These are phyloP conservation scores for Yamadazyma epiphylla DNA, from an alignment of 1,139 yeast genomes.

Conservation along the genomic window DNA sequence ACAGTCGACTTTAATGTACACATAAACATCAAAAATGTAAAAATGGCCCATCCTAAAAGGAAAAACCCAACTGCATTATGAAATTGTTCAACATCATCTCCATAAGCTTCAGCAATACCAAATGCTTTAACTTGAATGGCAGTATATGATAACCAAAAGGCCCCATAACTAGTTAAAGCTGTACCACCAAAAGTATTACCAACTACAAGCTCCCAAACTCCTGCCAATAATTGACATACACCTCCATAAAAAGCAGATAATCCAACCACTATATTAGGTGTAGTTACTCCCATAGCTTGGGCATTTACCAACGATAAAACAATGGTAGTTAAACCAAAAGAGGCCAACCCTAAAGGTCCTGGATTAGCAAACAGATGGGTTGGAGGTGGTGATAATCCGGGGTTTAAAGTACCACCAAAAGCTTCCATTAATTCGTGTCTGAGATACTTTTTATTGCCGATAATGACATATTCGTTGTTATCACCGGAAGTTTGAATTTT, in stretches of 20 bases:
- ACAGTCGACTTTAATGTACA: conserved; percentile 43
- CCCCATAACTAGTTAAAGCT: conserved; percentile 40
- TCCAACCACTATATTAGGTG: conserved; percentile 39
- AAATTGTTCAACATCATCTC: conserved; percentile 28
- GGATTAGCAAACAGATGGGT: conserved; percentile 48
- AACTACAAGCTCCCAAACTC: conserved; percentile 47
- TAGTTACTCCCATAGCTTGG: conserved; percentile 36
- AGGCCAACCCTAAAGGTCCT: conserved; percentile 57
- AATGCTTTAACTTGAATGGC: conserved; percentile 28
- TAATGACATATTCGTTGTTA: conserved; percentile 19
- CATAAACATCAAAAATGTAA: conserved; percentile 35
- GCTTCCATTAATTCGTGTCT: conserved; percentile 38
- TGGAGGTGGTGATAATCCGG: conserved; percentile 35
- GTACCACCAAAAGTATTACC: conserved; percentile 42
- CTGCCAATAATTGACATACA: conserved; percentile 43
- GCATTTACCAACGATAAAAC: conserved; percentile 41
- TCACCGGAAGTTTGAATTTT: conserved; percentile 18
- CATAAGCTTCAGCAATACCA: conserved; percentile 61
- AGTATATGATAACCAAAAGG: conserved; percentile 40
- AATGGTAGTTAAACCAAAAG: conserved; percentile 50
- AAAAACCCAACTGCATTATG: conserved; percentile 39
- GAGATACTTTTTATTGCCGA: conserved; percentile 31
- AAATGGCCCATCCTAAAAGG: conserved; percentile 44
- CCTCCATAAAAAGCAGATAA: conserved; percentile 46
- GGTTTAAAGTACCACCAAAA: conserved; percentile 34